Evolutionary conservation across 352 stramenopile species (phyloP).

Genomic region (Pythium biforme): DNA sequence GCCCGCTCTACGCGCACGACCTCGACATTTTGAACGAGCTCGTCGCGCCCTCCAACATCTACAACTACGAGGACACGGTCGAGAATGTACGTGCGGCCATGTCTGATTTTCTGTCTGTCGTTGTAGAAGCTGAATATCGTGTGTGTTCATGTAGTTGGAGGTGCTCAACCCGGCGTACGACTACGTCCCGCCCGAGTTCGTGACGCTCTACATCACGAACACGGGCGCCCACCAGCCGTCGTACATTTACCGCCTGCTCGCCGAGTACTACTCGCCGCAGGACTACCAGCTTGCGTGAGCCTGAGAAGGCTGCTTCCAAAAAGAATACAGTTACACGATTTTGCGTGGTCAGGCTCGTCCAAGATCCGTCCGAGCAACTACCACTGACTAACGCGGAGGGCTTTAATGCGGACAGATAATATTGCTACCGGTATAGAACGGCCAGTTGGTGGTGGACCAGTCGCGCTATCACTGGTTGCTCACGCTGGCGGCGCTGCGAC

Average conservation of each 20-base stretch:
- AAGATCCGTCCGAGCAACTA: no score
- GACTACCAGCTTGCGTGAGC: slow-evolving; percentile 89
- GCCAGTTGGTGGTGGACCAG: no score
- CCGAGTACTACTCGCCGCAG: slow-evolving; percentile 98
- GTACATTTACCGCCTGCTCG: slow-evolving; percentile 98
- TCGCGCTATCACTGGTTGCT: background rate
- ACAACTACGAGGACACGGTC: slow-evolving; percentile 89
- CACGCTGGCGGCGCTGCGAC: background rate
- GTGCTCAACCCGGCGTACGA: slow-evolving; percentile 97
- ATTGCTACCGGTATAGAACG: no score
- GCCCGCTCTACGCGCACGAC: slow-evolving; percentile 97
- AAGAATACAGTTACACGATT: no score
- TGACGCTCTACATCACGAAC: slow-evolving; percentile 98
- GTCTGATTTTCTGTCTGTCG: no score
- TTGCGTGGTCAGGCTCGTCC: no score
- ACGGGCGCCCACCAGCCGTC: slow-evolving; percentile 97
- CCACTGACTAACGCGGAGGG: no score
- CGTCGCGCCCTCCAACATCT: slow-evolving; percentile 81
- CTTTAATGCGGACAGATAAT: no score
- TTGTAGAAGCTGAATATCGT: background rate
- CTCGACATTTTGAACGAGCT: slow-evolving; percentile 95
- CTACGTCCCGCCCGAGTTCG: slow-evolving; percentile 96
- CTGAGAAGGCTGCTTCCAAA: no score
- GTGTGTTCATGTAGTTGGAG: slow-evolving; percentile 66
- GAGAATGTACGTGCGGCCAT: slow-evolving; percentile 57